Conservation (phyloP, 108 stramenopile genomes). For the Epipyxis sp. region DNA sequence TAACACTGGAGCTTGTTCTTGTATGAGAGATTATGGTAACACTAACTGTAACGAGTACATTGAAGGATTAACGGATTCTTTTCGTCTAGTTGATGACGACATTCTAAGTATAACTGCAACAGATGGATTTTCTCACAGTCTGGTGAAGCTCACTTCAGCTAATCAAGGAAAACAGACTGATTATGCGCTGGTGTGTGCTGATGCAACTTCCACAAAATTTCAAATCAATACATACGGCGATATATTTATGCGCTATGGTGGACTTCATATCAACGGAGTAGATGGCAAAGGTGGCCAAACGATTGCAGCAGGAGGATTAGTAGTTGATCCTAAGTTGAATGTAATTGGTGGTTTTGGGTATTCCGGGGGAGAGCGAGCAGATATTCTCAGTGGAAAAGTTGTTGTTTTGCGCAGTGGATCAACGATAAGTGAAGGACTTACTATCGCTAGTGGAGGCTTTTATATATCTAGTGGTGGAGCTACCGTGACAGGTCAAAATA, state of each 20-base stretch:
- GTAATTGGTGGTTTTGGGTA: no score
- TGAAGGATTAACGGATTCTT: not conserved
- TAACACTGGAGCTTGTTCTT: not conserved
- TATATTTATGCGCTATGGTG: not conserved
- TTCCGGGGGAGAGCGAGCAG: no score
- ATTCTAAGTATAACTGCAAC: no score
- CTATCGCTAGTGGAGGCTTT: not conserved
- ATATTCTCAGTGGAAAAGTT: no score
- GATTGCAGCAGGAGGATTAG: constrained; percentile 2
- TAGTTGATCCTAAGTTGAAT: no score
- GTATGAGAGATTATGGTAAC: not conserved
- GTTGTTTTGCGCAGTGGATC: no score
- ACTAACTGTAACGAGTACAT: constrained; percentile 20
- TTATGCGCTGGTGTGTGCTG: not conserved
- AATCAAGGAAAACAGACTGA: not conserved
- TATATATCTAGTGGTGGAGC: not conserved
- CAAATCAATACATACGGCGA: not conserved
- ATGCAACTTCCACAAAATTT: not conserved
- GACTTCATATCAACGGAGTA: not conserved
- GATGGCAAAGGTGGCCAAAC: constrained; percentile 22
- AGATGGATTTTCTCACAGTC: no score
- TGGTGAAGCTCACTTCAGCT: not conserved
- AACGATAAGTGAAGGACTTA: not conserved
- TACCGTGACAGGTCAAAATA: not conserved
- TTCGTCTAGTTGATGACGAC: not conserved